Base-by-base conservation (phyloP, 345 rosid species). In the Syzygium aromaticum region DNA sequence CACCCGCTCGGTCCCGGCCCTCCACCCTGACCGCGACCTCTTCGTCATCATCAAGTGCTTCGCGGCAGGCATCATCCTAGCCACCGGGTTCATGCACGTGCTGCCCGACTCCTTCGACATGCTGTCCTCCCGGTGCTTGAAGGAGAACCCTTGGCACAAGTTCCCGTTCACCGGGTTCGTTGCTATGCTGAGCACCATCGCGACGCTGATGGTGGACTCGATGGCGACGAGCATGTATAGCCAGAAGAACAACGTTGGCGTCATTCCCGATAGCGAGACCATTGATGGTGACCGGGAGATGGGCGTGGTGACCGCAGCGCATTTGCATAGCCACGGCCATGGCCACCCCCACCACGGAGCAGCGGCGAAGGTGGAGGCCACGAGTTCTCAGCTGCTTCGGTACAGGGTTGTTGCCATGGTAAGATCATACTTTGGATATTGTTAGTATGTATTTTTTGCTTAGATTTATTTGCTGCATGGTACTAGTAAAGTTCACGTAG, bases 11-110 rank as follows among this genome's bases (percentile, higher is more conserved):
- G 27, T 93, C 52, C 86, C 93, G 1, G 91, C 92, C 21, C 89
- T 94, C 13, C 46, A 87, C 5, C 95, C 96, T 0, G 95, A 92
- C 6, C 92, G 61, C n/a, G 88, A 90, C 28, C 28, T 87, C 19
- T 96, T 93, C 87, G 85, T 93, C 28, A 57, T 96, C 9, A 90
- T 97, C 17, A 95, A 96, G 73, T 89, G 94, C 28, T 95, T 97
- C 19, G 98, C 98, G 1, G 90, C 98, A 0, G 99, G 99, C 2
- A 93, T 97, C 40, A 97, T 97, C 82, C 93, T 97, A 0, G 96
- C 92, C 7, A 96, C 98, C 1, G 99, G 96, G 17, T 97, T 94
- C 90, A 95, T 94, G 93, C 99, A 97, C 57, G 96, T 96, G 13
- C 85, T 96, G 78, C 98, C 98, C 2, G 97, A 97, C 87, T 94